Percentiles rank a stretch among this genome's conserved stretches.
phyloP scores from a whole-genome alignment of 1,284 basidiomycete species.

The Moesziomyces globuligerus region DNA sequence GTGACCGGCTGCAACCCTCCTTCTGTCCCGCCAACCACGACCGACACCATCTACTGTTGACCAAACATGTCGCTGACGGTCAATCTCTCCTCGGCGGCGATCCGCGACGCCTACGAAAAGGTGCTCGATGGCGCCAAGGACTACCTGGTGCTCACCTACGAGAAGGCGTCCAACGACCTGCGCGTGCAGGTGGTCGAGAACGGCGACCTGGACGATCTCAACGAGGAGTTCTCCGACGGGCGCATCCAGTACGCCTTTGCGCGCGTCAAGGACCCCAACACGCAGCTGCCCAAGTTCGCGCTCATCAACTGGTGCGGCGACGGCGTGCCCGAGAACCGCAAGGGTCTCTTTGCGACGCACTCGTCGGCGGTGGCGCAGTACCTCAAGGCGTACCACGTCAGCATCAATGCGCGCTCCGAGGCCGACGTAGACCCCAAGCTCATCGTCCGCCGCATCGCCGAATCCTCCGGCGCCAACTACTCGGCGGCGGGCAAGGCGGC shows the following conservation, averaged over 20 bases:
- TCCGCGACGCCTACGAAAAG: constrained; percentile 65
- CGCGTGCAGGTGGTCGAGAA: constrained; percentile 79
- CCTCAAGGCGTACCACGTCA: constrained; percentile 83
- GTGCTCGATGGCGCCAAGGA: constrained; percentile 73
- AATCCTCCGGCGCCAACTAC: constrained; percentile 92
- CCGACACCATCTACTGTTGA: background rate
- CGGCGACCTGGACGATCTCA: constrained; percentile 83
- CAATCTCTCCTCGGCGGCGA: constrained; percentile 79
- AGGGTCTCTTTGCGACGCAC: constrained; percentile 90
- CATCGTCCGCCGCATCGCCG: constrained; percentile 82
- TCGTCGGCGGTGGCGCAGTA: constrained; percentile 83
- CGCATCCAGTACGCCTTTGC: constrained; percentile 94
- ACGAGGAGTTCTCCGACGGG: constrained; percentile 94
- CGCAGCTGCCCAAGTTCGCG: constrained; percentile 88
- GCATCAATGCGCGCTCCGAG: constrained; percentile 90
- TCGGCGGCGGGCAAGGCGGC: constrained; percentile 69
- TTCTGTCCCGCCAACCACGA: background rate
- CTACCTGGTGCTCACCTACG: constrained; percentile 88
- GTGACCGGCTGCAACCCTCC: background rate
- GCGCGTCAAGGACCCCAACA: constrained; percentile 88
- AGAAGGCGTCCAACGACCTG: constrained; percentile 86
- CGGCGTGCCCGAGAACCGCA: constrained; percentile 89
- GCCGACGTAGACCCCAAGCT: constrained; percentile 70
- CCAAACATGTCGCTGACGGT: constrained; percentile 65
- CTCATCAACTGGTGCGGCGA: constrained; percentile 83